phyloP scores from a whole-genome alignment of 1,284 basidiomycete genomes.

The Cronartium ribicola region DNA sequence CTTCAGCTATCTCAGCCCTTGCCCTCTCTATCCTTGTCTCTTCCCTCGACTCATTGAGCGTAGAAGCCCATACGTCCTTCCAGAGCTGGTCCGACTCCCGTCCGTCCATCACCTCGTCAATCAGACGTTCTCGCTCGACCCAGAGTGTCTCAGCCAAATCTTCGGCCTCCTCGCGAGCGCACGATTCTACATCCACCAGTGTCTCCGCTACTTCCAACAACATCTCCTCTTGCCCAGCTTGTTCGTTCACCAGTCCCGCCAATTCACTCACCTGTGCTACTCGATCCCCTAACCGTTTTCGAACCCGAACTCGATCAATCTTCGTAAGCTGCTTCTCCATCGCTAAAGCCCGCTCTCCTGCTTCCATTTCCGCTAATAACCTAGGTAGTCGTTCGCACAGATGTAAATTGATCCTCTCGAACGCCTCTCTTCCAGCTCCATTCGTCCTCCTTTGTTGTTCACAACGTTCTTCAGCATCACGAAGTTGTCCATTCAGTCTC shows the following conservation, averaged over 20 bases:
- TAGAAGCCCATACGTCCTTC: constrained; percentile 4
- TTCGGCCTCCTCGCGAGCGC: not conserved
- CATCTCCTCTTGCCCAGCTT: constrained; percentile 13
- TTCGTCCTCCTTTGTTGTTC: constrained; percentile 2
- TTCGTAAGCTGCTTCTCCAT: not conserved
- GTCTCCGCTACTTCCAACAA: constrained; percentile 19
- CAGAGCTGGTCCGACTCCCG: not conserved
- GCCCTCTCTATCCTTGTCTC: not conserved
- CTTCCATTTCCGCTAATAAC: constrained; percentile 1
- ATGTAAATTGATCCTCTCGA: not conserved
- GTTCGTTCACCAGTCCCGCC: constrained; percentile 18
- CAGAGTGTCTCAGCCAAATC: not conserved
- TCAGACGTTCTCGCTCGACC: constrained; percentile 13
- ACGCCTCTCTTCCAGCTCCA: not conserved
- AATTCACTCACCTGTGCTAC: constrained; percentile 28
- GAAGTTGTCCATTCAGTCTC: constrained; percentile 19
- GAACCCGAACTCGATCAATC: constrained; percentile 8
- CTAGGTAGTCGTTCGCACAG: constrained; percentile 6
- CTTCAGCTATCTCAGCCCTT: not conserved
- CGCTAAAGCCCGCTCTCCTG: not conserved
- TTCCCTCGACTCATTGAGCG: constrained; percentile 1
- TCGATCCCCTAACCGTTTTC: constrained; percentile 21
- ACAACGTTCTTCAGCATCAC: constrained; percentile 20
- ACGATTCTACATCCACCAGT: constrained; percentile 14
- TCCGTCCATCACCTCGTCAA: constrained; percentile 7